These are phyloP conservation scores for Sporobolomyces pararoseus DNA, from an alignment of 768 basidiomycete genomes.

Conservation along the genomic window DNA sequence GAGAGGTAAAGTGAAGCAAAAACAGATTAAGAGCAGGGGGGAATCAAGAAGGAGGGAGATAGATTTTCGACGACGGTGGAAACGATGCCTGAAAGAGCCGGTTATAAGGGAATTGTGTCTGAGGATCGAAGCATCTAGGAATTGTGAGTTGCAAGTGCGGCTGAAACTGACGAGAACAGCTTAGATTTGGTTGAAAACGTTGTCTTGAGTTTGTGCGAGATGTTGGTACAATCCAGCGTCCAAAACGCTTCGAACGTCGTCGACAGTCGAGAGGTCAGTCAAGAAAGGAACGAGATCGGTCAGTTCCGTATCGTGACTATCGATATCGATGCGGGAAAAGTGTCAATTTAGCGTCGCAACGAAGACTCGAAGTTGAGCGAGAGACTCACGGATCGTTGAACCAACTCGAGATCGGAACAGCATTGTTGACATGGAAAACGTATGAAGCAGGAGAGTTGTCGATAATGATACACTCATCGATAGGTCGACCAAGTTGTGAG, in stretches of 20 bases:
- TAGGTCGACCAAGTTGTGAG: conserved; percentile 91
- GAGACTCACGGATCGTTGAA: conserved; percentile 62
- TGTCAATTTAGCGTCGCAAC: too few species aligned
- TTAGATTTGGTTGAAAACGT: conserved; percentile 19
- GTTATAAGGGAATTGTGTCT: too few species aligned
- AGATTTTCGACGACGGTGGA: too few species aligned
- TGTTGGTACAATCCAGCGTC: conserved; percentile 63
- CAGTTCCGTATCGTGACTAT: conserved; percentile 90
- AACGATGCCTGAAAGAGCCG: neutral
- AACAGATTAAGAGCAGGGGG: conserved; percentile 6
- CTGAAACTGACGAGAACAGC: neutral
- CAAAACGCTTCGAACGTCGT: conserved; percentile 85
- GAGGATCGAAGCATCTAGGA: too few species aligned
- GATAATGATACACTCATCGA: conserved; percentile 90
- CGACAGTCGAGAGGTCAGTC: conserved; percentile 73
- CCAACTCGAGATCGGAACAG: conserved; percentile 98
- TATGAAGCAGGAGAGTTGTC: conserved; percentile 99
- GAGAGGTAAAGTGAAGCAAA: too few species aligned
- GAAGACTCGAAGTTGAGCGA: neutral
- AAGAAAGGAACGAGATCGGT: conserved; percentile 94
- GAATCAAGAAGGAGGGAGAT: neutral
- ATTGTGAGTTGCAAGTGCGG: too few species aligned
- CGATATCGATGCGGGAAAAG: too few species aligned
- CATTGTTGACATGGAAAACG: conserved; percentile 98
- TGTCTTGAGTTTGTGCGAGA: neutral